Evolutionary conservation across 108 stramenopile genomes (phyloP), one percentile per base, ranked within the genome.

Genomic region (Mayamaea pseudoterrestris): DNA sequence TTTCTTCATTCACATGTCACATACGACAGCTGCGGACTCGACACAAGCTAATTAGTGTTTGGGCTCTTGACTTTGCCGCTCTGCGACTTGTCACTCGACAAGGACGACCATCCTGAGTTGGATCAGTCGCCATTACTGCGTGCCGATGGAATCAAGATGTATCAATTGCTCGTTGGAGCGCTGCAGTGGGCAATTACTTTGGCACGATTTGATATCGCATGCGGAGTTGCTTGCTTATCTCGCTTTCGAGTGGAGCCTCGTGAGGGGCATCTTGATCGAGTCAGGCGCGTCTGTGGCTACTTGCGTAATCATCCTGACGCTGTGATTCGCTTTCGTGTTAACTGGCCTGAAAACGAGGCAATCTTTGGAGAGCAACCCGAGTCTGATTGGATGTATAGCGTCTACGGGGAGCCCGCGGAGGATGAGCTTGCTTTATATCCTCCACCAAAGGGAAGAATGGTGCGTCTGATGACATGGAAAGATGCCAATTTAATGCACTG

Each of bases 211-310:
- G 55, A 57, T 32, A 47, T 57, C 30, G 14, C 17, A 2, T 9
- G 23, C 17, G 55, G 45, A 17, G 44, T 45, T 2, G 47, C 47
- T 44, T 35, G 32, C 20, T 12, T 57, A 25, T 47, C 54, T 6
- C 13, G 29, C 21, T 57, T 47, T 26, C 44, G 55, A 2, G n/a
- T 26, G 1, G 55, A 42, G 23, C 55, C 53, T 23, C 34, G 25
- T 14, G 4, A 66, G 55, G 47, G 71, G 0, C 66, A 73, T 36
- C 12, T 73, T 3, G 36, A 58, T 5, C 22, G 62, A 13, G 16
- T 55, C 2, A 55, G 44, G 26, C 50, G 48, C 0, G 58, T 71
- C 41, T 71, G 41, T 27, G 64, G 55, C 4, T 71, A 66, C 32
- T 25, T 6, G 20, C 43, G 56, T 32, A 30, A 51, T 8, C 20